Evolutionary conservation across 2,329 filamentous ascomycete genomes (phyloP), one percentile per base, ranked within the genome.

Genomic region (Calonectria pseudoturangicola): DNA sequence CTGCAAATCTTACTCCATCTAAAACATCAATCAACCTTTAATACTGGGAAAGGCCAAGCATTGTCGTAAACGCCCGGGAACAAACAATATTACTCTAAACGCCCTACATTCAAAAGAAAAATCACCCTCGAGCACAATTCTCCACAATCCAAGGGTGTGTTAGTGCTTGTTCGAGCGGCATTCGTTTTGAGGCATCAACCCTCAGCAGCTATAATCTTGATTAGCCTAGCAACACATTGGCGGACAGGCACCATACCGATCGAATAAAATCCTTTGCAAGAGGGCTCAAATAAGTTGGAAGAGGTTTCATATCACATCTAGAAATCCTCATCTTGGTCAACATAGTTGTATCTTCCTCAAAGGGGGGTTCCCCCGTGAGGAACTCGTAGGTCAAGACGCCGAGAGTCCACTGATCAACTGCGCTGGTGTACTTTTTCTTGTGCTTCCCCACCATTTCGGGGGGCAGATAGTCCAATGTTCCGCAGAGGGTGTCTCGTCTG

Each of bases 401-500:
- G 13, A 80, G 64, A 12, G 76, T 64, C 78, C 78, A 80, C 30
- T 72, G 67, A 47, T 79, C 79, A 6, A 80, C 73, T 8, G 65
- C 69, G 18, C 75, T 60, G 18, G 67, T 60, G 45, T 80, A 79
- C 15, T 33, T 39, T 7, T 18, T 43, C 3, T 45, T 50, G 3
- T 43, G 36, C 7, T 62, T 21, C 25, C 25, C 51, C 9, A 79
- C 33, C 79, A 81, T 81, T 67, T 81, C 80, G 2, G 80, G 80
- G 13, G 79, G 79, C 25, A 82, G 62, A 60, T 81, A 81, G 70
- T 81, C 80, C 1, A 82, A 67, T 3, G 80, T 82, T 7, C 79
- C 80, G 36, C 80, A 82, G 2, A 74, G 50, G 2, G 81, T 81
- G 13, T 60, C n/a, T 5, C 80, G 30, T 0, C 79, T 68, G 45